A percentile compares a stretch with the other conserved stretches of the same genome.
Conservation (phyloP, 345 rosid genomes). For the Sisymbrium altissimum region DNA sequence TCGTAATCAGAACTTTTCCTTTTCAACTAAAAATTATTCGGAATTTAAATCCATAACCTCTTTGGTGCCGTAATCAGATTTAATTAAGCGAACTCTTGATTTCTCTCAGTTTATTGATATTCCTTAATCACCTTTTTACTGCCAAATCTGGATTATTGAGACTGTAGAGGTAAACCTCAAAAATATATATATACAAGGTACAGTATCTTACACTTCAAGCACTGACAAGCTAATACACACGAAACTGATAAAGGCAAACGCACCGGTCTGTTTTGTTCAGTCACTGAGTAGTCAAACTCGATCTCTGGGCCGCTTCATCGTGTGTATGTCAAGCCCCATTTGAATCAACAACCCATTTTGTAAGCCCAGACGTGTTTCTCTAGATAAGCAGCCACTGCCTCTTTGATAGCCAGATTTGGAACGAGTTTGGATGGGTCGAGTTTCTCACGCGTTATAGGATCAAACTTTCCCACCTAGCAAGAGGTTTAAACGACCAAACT, state of each 20-base stretch:
- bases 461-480: constrained; percentile 74
- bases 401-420: constrained; percentile 78
- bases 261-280: neutral
- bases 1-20: neutral
- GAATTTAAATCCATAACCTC: neutral
- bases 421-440: constrained; percentile 53
- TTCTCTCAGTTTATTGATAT: neutral
- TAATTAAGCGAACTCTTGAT: neutral
- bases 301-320: neutral
- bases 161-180: neutral
- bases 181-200: constrained; percentile 6
- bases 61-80: neutral
- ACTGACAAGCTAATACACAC: neutral
- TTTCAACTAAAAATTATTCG: neutral
- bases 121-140: neutral
- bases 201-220: constrained; percentile 8
- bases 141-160: neutral
- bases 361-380: constrained; percentile 84
- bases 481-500: constrained; percentile 1
- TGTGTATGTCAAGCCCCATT: neutral
- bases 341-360: constrained; percentile 31
- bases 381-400: constrained; percentile 78
- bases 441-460: constrained; percentile 77
- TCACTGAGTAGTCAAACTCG: neutral
- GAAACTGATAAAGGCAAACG: neutral